phyloP scores from a whole-genome alignment of 2,329 filamentous ascomycete genomes.

The Trichoderma sp. region DNA sequence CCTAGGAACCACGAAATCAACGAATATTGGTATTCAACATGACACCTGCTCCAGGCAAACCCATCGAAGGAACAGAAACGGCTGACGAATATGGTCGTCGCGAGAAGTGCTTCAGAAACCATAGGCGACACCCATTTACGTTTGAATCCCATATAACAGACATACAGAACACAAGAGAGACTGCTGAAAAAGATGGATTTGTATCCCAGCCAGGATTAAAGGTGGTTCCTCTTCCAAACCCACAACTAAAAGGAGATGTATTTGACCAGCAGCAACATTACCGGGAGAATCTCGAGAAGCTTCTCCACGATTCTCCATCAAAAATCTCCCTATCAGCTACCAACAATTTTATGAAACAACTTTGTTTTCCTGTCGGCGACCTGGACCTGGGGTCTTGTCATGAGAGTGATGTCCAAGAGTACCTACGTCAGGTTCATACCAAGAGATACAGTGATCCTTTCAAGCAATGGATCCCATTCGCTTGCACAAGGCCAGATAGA shows the following conservation, averaged over 20 bases:
- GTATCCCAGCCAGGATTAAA: constrained; percentile 28
- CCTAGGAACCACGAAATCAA: not conserved
- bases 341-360: not conserved
- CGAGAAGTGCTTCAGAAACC: constrained; percentile 32
- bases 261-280: not conserved
- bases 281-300: not conserved
- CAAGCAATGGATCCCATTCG: constrained; percentile 36
- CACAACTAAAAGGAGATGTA: not conserved
- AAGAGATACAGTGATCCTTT: constrained; percentile 28
- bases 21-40: not conserved
- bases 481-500: constrained; percentile 24
- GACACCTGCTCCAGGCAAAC: not conserved
- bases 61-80: constrained; percentile 16
- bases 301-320: constrained; percentile 6
- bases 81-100: constrained; percentile 32
- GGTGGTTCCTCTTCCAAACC: not conserved
- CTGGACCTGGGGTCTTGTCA: constrained; percentile 30
- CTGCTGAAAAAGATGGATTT: constrained; percentile 24
- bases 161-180: constrained; percentile 25
- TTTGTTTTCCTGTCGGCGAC: constrained; percentile 28
- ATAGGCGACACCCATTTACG: constrained; percentile 31
- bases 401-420: constrained; percentile 28
- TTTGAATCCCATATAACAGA: constrained; percentile 28
- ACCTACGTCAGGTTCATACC: constrained; percentile 25
- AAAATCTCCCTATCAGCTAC: not conserved